Base-by-base conservation (phyloP, 257 asterid genomes). In the Verbascum thapsus region DNA sequence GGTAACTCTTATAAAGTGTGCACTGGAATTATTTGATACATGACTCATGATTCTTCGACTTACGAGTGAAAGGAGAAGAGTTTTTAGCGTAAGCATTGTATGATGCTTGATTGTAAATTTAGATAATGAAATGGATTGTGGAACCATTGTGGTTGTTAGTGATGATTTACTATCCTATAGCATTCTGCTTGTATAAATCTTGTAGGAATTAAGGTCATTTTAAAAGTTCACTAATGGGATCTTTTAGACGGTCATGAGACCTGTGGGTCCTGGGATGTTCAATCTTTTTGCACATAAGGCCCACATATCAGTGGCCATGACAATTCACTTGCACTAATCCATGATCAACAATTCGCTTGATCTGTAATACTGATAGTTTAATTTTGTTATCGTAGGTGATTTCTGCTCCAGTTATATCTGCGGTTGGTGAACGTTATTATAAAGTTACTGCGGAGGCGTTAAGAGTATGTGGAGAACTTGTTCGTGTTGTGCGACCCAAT, bases 391-490 rank as follows among this genome's bases (percentile, higher is more conserved):
- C 64, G 58, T 66, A 94, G 99, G 94, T 91, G 10, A 81, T 94
- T 66, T 84, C 98, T 66, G 87, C 91, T 69, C 96, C 97, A 51
- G 80, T 94, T 58, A 84, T 94, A 82, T 88, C 96, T 72, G 96
- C 99, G 70, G 87, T 84, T 15, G 96, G 96, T 60, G 99, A 94
- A 73, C 85, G 97, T 52, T 94, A 94, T 76, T 94, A 94, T 76
- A 94, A 94, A 71, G 97, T 94, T 75, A 90, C 97, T 20, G 99
- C 99, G 54, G 99, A 94, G 70, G 99, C 99, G 37, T 79, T 94
- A 61, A 78, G 97, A 82, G 99, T 81, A 42, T 94, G 97, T 53
- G 97, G 99, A 73, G 99, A 94, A 80, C 95, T 94, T 71, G 92
- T 94, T 40, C 95, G 97, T 35, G 95, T 90, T 34, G 84, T 90